Evolutionary conservation across 2,329 filamentous ascomycete genomes (phyloP).

Genomic region (Xylariaceae sp.): DNA sequence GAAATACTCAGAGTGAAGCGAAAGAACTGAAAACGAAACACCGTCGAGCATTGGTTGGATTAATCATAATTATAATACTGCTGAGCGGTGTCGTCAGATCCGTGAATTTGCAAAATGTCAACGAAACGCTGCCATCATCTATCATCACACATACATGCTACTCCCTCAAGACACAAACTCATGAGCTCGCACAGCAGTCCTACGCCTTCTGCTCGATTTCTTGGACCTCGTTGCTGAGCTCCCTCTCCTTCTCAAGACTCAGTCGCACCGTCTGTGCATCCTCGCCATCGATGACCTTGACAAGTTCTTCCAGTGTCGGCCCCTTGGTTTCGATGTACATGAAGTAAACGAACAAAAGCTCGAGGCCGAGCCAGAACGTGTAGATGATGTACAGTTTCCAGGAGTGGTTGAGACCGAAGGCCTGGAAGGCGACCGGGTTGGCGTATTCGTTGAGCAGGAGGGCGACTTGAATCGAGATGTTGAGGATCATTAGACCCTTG

Average conservation of each 20-base stretch:
- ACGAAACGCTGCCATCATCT: neutral
- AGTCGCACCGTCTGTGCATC: conserved; percentile 46
- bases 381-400: conserved; percentile 58
- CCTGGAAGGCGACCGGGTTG: conserved; percentile 52
- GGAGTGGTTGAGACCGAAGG: conserved; percentile 39
- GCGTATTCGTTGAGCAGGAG: conserved; percentile 52
- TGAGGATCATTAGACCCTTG: conserved; percentile 55
- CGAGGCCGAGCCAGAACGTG: conserved; percentile 52
- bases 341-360: conserved; percentile 53
- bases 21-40: too few species aligned
- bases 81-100: neutral
- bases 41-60: neutral
- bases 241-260: conserved; percentile 45
- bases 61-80: neutral
- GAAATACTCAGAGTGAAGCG: too few species aligned
- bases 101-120: neutral
- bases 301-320: conserved; percentile 62
- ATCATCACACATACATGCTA: neutral
- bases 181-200: neutral
- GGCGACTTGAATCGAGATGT: conserved; percentile 51
- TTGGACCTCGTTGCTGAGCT: conserved; percentile 33
- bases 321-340: conserved; percentile 59
- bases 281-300: conserved; percentile 62
- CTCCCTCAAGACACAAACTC: neutral
- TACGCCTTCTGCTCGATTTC: conserved; percentile 31